Conservation (phyloP, 768 basidiomycete species). For the Naganishia friedmannii region DNA sequence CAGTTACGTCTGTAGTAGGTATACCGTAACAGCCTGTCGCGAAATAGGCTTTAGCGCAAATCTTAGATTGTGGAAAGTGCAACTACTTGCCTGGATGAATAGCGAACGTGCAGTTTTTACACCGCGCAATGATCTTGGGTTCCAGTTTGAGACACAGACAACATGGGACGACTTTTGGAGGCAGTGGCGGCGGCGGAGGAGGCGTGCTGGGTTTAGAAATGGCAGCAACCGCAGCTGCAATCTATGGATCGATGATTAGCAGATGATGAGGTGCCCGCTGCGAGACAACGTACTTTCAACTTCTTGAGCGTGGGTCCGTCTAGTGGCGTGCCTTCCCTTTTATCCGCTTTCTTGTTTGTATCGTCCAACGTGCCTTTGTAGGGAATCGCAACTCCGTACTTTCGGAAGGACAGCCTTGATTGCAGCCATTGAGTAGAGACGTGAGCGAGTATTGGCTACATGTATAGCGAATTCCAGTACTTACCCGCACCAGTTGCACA, state of each 20-base stretch:
- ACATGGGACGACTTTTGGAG: constrained; percentile 58
- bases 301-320: constrained; percentile 61
- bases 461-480: constrained; percentile 14
- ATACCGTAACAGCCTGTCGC: constrained; percentile 66
- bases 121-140: constrained; percentile 70
- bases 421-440: not conserved
- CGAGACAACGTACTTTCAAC: constrained; percentile 58
- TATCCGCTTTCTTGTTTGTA: constrained; percentile 55
- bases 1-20: constrained; percentile 58
- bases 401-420: constrained; percentile 69
- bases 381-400: constrained; percentile 68
- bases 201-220: constrained; percentile 63
- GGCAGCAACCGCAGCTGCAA: constrained; percentile 3
- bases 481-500: constrained; percentile 78
- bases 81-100: constrained; percentile 68
- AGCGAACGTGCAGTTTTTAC: constrained; percentile 72
- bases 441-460: too few relatives aligned
- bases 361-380: constrained; percentile 53
- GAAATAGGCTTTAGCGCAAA: constrained; percentile 19
- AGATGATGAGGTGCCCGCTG: too few relatives aligned
- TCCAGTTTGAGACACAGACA: constrained; percentile 72
- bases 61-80: not conserved
- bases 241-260: not conserved
- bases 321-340: constrained; percentile 64
- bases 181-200: constrained; percentile 53